Evolutionary conservation across 2,329 filamentous ascomycete species (phyloP).

Genomic region (Diaporthe sp.): DNA sequence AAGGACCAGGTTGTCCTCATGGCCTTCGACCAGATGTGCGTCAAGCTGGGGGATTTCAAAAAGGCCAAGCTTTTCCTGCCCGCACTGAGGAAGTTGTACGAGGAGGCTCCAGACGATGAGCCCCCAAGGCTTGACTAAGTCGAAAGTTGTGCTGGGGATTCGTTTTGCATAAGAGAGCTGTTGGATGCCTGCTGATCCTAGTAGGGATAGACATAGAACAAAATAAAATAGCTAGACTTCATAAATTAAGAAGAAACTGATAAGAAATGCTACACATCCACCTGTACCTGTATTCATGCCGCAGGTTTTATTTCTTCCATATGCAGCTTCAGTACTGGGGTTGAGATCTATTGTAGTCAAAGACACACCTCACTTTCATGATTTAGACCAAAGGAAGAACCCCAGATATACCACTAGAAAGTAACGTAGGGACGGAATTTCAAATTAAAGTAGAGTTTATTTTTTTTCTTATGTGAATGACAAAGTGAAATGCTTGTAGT

Average conservation of each 20-base stretch:
- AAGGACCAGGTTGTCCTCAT: constrained; percentile 74
- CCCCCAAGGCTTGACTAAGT: constrained; percentile 9
- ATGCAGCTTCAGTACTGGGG: background rate
- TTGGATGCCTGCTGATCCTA: background rate
- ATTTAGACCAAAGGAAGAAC: too few relatives aligned
- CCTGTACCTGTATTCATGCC: background rate
- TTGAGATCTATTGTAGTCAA: background rate
- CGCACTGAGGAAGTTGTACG: constrained; percentile 70
- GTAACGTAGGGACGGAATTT: background rate
- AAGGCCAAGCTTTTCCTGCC: constrained; percentile 74
- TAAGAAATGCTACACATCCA: background rate
- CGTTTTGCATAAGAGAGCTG: background rate
- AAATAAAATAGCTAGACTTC: background rate
- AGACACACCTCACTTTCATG: background rate
- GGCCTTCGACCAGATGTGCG: constrained; percentile 84
- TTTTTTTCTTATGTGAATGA: background rate
- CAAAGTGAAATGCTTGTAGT: background rate
- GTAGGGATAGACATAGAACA: background rate
- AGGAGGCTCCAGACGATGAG: constrained; percentile 52
- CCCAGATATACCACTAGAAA: background rate
- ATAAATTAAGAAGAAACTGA: background rate
- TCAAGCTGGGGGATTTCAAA: constrained; percentile 78
- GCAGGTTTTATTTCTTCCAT: background rate
- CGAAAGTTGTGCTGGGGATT: background rate
- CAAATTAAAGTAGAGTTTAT: background rate